Conservation (phyloP, 2,329 filamentous ascomycete genomes). For the Alternaria conjuncta region DNA sequence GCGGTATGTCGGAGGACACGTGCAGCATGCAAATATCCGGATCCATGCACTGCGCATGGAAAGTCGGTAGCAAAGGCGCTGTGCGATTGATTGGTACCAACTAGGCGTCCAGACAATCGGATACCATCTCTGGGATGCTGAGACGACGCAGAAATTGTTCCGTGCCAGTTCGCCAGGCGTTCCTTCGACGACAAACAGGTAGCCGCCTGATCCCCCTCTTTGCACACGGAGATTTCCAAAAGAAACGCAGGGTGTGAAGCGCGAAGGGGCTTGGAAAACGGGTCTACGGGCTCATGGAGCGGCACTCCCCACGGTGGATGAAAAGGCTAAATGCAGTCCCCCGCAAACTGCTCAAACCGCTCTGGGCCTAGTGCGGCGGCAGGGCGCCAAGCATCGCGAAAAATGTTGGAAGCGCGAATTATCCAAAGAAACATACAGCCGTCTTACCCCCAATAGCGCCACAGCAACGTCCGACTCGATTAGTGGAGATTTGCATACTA, state of each 20-base stretch:
- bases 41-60: not conserved
- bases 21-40: constrained; percentile 7
- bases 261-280: constrained; percentile 29
- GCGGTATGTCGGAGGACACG: constrained; percentile 3
- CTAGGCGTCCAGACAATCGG: not conserved
- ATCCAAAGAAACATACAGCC: constrained; percentile 8
- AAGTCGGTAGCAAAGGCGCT: not conserved
- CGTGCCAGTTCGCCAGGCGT: constrained; percentile 5
- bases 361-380: constrained; percentile 11
- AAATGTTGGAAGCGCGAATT: constrained; percentile 21
- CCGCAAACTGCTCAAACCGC: constrained; percentile 23
- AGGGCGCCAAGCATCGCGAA: constrained; percentile 16
- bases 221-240: not conserved
- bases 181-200: no score
- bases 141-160: constrained; percentile 33
- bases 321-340: constrained; percentile 38
- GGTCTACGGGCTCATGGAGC: constrained; percentile 37
- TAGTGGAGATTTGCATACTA: not conserved
- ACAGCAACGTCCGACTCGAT: not conserved
- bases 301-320: constrained; percentile 11
- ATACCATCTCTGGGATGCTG: not conserved
- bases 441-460: constrained; percentile 1
- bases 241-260: not conserved
- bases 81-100: constrained; percentile 14
- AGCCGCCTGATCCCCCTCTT: not conserved